Conservation (phyloP, 2,329 filamentous ascomycete genomes). For the Plenodomus tracheiphilus region DNA sequence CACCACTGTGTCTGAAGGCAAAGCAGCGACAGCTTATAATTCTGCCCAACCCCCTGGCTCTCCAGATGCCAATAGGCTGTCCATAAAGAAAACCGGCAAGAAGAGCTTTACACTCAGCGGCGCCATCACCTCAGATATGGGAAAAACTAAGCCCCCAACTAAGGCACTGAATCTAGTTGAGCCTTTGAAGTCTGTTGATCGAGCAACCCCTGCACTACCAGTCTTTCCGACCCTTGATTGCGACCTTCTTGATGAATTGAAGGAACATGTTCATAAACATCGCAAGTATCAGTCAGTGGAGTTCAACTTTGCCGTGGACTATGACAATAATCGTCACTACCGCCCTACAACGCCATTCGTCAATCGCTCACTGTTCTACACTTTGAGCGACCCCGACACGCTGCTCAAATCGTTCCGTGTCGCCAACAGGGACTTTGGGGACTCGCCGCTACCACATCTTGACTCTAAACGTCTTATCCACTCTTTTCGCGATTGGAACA, state of each 20-base stretch:
- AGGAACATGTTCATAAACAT: conserved; percentile 24
- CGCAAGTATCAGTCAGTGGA: conserved; percentile 13
- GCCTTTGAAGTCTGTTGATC: neutral
- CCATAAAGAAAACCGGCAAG: conserved; percentile 20
- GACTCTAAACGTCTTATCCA: conserved; percentile 33
- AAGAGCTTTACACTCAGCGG: conserved; percentile 24
- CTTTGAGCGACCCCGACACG: conserved; percentile 35
- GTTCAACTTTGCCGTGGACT: conserved; percentile 22
- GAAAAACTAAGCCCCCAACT: neutral
- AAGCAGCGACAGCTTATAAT: neutral
- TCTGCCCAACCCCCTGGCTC: conserved; percentile 9
- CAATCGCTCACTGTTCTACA: conserved; percentile 40
- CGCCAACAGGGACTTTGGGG: conserved; percentile 19
- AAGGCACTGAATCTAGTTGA: neutral
- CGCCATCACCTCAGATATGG: neutral
- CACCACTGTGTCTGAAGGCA: neutral
- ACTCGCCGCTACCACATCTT: conserved; percentile 41
- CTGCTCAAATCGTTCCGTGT: conserved; percentile 42
- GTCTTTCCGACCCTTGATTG: conserved; percentile 31
- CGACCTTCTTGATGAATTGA: conserved; percentile 33
- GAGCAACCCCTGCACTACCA: conserved; percentile 9
- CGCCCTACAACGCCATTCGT: conserved; percentile 26
- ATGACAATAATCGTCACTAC: conserved; percentile 17
- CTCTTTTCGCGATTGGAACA: conserved; percentile 41
- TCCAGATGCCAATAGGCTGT: conserved; percentile 10